These are phyloP conservation scores for Plasmopara viticola DNA, from an alignment of 352 stramenopile species.

Conservation along the genomic window DNA sequence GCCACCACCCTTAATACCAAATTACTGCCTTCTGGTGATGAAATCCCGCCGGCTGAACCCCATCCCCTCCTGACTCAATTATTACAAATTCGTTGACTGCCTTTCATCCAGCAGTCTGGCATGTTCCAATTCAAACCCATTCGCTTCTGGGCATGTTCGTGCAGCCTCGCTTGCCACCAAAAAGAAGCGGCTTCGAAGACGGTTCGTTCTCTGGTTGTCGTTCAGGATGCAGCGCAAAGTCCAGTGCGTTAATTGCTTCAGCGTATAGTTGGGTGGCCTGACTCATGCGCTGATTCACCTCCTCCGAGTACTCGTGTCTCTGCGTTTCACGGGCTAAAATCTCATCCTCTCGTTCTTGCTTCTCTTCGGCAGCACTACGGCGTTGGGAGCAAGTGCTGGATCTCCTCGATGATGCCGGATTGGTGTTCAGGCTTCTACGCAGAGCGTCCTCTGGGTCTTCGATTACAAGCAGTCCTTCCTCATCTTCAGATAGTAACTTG, in stretches of 20 bases:
- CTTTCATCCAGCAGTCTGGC: slow-evolving; percentile 12
- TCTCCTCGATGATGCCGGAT: slow-evolving; percentile 27
- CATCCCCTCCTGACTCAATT: slow-evolving; percentile 8
- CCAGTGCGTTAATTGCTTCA: slow-evolving; percentile 42
- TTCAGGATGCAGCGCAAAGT: slow-evolving; percentile 43
- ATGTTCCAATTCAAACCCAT: slow-evolving; percentile 29
- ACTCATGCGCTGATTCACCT: slow-evolving; percentile 40
- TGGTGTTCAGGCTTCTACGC: slow-evolving; percentile 21
- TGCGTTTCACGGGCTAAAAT: slow-evolving; percentile 27
- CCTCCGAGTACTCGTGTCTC: slow-evolving; percentile 29
- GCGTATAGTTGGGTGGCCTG: slow-evolving; percentile 52
- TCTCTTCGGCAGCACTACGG: slow-evolving; percentile 22
- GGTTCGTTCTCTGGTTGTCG: slow-evolving; percentile 22
- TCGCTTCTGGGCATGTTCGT: slow-evolving; percentile 39
- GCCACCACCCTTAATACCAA: slow-evolving; percentile 29
- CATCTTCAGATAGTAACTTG: slow-evolving; percentile 21
- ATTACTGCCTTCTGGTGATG: slow-evolving; percentile 24
- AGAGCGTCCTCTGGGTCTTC: slow-evolving; percentile 36
- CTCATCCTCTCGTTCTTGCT: slow-evolving; percentile 27
- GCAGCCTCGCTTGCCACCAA: slow-evolving; percentile 41
- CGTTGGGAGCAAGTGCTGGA: slow-evolving; percentile 27
- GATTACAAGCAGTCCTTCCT: slow-evolving; percentile 27
- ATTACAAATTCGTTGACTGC: neutral
- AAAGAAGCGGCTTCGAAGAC: slow-evolving; percentile 43
- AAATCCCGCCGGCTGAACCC: slow-evolving; percentile 19